phyloP scores from a whole-genome alignment of 2,329 filamentous ascomycete species.

The Daldinia eschscholtzii region DNA sequence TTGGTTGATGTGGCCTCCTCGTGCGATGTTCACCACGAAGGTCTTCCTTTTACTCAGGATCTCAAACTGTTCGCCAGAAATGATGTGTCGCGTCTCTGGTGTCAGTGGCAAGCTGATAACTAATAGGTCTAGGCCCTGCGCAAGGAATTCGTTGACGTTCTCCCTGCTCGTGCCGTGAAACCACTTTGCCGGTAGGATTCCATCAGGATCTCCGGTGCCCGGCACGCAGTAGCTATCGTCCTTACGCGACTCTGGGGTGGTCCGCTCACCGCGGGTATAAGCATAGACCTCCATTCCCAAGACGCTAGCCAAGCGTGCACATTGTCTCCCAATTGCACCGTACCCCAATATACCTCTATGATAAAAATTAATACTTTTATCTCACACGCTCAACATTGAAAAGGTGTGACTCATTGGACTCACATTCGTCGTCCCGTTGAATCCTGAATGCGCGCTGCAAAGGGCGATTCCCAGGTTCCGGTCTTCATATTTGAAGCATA shows the following conservation, averaged over 20 bases:
- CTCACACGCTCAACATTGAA: not conserved
- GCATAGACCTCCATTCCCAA: constrained; percentile 75
- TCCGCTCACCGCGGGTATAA: constrained; percentile 71
- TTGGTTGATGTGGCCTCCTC: constrained; percentile 57
- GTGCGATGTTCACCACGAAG: constrained; percentile 73
- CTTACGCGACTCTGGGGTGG: constrained; percentile 67
- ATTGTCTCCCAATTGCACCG: constrained; percentile 58
- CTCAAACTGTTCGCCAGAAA: constrained; percentile 57
- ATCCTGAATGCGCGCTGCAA: constrained; percentile 33
- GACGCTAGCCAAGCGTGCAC: constrained; percentile 62
- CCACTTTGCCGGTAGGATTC: constrained; percentile 56
- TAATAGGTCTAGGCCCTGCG: constrained; percentile 56
- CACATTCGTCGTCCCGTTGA: constrained; percentile 41
- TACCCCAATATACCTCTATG: constrained; percentile 57
- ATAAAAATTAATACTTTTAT: constrained; percentile 27
- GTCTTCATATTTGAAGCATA: constrained; percentile 36
- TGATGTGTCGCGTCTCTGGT: constrained; percentile 52
- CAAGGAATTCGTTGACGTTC: constrained; percentile 56
- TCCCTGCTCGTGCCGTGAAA: constrained; percentile 52
- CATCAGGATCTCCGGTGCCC: constrained; percentile 63
- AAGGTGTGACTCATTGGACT: constrained; percentile 7
- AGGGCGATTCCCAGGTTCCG: constrained; percentile 32
- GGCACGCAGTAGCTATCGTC: constrained; percentile 75
- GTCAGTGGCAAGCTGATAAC: constrained; percentile 57
- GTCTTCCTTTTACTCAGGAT: constrained; percentile 56